phyloP scores from a whole-genome alignment of 2,329 filamentous ascomycete genomes.

The Aspergillus sp. region DNA sequence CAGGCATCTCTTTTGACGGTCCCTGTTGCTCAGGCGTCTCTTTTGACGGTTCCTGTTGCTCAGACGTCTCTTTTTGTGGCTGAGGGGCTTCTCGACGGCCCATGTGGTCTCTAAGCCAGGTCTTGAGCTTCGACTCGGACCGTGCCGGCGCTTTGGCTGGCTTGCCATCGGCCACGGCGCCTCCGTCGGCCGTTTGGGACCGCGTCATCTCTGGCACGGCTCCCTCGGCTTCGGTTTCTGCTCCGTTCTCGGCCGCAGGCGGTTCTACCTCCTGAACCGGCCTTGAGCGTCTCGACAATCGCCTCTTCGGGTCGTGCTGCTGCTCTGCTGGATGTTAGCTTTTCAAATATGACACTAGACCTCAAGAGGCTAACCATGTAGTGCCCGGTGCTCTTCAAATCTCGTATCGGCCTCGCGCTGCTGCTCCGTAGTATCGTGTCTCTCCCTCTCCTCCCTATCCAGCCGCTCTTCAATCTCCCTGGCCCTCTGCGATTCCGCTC shows the following conservation, averaged over 20 bases:
- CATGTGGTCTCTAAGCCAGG: conserved; percentile 25
- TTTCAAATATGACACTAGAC: background rate
- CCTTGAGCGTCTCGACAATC: conserved; percentile 15
- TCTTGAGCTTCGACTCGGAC: conserved; percentile 24
- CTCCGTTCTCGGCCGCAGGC: background rate
- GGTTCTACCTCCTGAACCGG: conserved; percentile 9
- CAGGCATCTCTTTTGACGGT: conserved; percentile 1
- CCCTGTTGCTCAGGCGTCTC: background rate
- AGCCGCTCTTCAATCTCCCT: background rate
- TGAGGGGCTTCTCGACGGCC: conserved; percentile 9
- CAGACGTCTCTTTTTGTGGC: conserved; percentile 1
- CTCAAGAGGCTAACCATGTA: background rate
- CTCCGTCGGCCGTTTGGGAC: conserved; percentile 3
- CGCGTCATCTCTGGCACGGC: conserved; percentile 4
- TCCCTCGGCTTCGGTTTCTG: conserved; percentile 1
- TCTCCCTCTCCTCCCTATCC: background rate
- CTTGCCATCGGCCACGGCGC: conserved; percentile 3
- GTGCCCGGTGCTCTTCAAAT: background rate
- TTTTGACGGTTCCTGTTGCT: background rate
- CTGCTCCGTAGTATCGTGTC: background rate
- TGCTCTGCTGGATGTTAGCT: background rate
- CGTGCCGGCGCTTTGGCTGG: conserved; percentile 10
- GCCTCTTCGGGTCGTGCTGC: background rate
- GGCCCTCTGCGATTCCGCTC: background rate
- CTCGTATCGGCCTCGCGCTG: background rate